Evolutionary conservation across 192 early-diverging fungal genomes (phyloP).

Genomic region (Anaeromyces robustus): DNA sequence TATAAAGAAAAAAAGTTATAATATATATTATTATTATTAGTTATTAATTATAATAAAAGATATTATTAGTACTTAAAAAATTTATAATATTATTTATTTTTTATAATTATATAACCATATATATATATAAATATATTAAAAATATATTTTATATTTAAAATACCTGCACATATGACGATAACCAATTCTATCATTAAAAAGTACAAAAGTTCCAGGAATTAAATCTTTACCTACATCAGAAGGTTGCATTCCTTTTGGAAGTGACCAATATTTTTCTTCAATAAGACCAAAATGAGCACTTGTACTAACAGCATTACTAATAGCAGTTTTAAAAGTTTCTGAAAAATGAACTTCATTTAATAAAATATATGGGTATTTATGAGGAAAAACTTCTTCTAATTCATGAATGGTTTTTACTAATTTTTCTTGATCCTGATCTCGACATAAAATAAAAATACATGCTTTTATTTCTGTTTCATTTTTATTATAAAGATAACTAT

Average conservation of each 20-base stretch:
- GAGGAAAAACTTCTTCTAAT: not conserved
- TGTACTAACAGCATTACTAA: constrained; percentile 2
- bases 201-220: not conserved
- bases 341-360: constrained; percentile 64
- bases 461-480: not conserved
- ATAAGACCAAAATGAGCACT: constrained; percentile 42
- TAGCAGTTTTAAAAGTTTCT: constrained; percentile 45
- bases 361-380: constrained; percentile 72
- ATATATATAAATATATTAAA: no score
- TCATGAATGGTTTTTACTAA: not conserved
- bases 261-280: constrained; percentile 54
- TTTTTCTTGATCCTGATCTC: not conserved
- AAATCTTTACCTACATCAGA: not conserved
- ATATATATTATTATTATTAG: no score
- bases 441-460: not conserved
- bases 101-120: no score
- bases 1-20: no score
- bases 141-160: no score
- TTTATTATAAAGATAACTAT: not conserved
- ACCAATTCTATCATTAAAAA: not conserved
- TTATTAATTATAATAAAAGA: no score
- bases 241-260: constrained; percentile 47
- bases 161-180: not conserved
- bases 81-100: no score
- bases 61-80: no score